Evolutionary conservation across 2,329 filamentous ascomycete species (phyloP), one percentile per base, ranked within the genome.

Genomic region (Clarireedia monteithiana): DNA sequence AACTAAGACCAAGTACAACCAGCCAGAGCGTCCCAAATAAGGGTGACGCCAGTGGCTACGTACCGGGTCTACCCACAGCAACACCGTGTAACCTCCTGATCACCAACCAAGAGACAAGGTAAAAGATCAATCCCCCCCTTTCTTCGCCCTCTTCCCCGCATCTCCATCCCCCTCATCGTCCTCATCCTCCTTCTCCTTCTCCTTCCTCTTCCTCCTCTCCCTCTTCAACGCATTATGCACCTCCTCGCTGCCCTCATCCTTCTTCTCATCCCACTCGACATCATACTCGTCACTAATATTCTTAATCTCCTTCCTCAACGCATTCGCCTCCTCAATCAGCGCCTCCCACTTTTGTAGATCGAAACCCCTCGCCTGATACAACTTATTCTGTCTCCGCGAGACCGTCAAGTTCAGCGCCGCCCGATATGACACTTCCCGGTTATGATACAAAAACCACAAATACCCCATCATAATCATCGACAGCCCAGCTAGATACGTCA

Each of bases 361-460:
- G 62, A 96, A 89, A 0, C 89, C 89, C 10, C 83, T 82, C 45
- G 78, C 74, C 62, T 87, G 78, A 69, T 96, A 96, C 10, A 96
- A 75, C 52, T 84, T 82, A 54, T 81, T 79, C 71, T 95, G 91
- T 5, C 91, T 81, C 38, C 84, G 79, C 39, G 83, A 89, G 39
- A 96, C 87, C 6, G 91, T 96, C 53, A 95, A 79, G 69, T 95
- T 91, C 74, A 96, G 83, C 27, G 91, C 90, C 2, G 86, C 86
- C 63, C 88, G 85, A 75, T 96, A 96, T 61, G 83, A 89, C 10
- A 95, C 84, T 71, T 96, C 91, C 20, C 88, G 83, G 72, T 91
- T 95, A 74, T 96, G 89, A 72, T 91, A 95, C 12, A 96, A 75
- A 69, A 96, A 96, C 89, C 90, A 96, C 53, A 95, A 76, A 67